These are phyloP conservation scores for Hemisphaericaspora lyxosophila DNA, from an alignment of 1,139 yeast species.

Conservation along the genomic window DNA sequence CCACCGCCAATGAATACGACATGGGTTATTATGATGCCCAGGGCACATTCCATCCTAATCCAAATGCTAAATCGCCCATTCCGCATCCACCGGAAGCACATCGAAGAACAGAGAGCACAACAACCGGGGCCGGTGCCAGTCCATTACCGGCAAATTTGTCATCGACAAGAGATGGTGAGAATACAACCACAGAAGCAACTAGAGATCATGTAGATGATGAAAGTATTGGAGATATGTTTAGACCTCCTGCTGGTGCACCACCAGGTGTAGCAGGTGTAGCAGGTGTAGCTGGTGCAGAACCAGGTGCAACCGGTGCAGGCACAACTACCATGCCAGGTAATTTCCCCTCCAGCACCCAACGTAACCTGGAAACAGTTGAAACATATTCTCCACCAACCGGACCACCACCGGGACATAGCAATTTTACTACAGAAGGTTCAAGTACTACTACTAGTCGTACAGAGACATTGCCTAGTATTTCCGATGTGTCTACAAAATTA, in stretches of 20 bases:
- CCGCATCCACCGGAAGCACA: conserved; percentile 24
- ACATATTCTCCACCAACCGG: conserved; percentile 6
- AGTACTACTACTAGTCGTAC: neutral
- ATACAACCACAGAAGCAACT: neutral
- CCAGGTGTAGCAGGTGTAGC: no score
- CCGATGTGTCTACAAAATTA: neutral
- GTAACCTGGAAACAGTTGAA: neutral
- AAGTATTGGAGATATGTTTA: conserved; percentile 9
- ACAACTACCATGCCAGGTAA: no score
- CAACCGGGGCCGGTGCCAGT: conserved; percentile 14
- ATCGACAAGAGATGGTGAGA: no score
- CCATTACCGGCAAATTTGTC: conserved; percentile 8
- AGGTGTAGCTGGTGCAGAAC: neutral
- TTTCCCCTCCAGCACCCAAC: neutral
- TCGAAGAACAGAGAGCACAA: conserved; percentile 16
- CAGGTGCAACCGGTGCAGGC: neutral
- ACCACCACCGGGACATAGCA: conserved; percentile 1
- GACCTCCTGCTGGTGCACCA: conserved; percentile 8
- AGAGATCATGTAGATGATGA: conserved; percentile 6
- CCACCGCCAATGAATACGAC: conserved; percentile 64
- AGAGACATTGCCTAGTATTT: neutral
- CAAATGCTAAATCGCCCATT: conserved; percentile 23
- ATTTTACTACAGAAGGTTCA: neutral
- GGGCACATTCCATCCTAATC: conserved; percentile 54
- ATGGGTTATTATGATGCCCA: conserved; percentile 76